These are phyloP conservation scores for Trichophyton simii DNA, from an alignment of 2,329 filamentous ascomycete genomes.

Conservation along the genomic window DNA sequence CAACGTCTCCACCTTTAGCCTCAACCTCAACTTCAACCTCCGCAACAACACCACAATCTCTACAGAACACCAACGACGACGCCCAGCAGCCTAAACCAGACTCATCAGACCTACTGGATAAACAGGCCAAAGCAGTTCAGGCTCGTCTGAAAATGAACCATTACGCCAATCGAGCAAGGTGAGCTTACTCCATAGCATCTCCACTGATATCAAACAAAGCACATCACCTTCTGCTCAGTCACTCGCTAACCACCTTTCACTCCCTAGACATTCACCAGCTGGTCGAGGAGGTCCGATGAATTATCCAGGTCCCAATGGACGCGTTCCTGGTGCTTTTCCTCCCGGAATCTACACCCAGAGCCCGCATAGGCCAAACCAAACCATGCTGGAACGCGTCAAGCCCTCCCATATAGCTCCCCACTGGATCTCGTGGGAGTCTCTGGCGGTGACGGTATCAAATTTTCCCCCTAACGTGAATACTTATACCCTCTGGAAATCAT, in stretches of 20 bases:
- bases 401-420: constrained; percentile 10
- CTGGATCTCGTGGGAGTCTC: constrained; percentile 31
- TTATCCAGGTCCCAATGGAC: neutral
- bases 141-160: neutral
- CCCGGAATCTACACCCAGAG: neutral
- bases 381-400: constrained; percentile 4
- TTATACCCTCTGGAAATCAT: constrained; percentile 38
- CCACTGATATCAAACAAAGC: neutral
- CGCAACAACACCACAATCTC: neutral
- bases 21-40: neutral
- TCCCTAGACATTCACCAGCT: neutral
- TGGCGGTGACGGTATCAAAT: constrained; percentile 25
- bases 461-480: constrained; percentile 28
- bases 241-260: neutral
- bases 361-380: neutral
- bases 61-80: neutral
- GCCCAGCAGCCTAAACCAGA: neutral
- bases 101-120: neutral
- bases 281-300: neutral
- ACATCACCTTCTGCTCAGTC: neutral
- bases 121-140: neutral
- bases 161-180: neutral
- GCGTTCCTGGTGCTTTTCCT: neutral
- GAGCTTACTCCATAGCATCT: neutral
- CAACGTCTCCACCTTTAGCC: neutral